Conservation (phyloP, 176 grass and related monocot genomes). For the Secale cereale region DNA sequence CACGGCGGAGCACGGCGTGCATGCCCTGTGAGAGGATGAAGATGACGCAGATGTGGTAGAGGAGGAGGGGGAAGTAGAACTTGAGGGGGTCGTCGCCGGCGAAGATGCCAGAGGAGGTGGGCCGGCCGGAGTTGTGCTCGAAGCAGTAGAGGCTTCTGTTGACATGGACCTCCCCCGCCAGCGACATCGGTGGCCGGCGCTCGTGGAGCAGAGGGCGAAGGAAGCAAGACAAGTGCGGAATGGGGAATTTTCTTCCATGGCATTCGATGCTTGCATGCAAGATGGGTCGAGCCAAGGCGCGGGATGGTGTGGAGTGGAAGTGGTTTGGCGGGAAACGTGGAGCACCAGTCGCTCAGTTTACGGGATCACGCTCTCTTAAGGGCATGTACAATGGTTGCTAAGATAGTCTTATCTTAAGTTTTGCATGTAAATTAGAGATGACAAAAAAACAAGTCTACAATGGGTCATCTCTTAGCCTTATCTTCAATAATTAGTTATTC, state of each 20-base stretch:
- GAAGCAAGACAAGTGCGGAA: neutral
- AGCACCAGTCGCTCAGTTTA: conserved; percentile 8
- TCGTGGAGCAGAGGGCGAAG: neutral
- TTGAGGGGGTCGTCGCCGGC: conserved; percentile 78
- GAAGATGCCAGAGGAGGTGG: conserved; percentile 67
- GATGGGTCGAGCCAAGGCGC: neutral
- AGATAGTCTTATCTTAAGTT: too few relatives aligned
- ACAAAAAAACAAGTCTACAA: too few relatives aligned
- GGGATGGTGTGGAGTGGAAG: neutral
- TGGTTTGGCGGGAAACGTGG: conserved; percentile 35
- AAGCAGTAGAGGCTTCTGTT: conserved; percentile 47
- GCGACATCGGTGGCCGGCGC: conserved; percentile 24
- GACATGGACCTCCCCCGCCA: neutral
- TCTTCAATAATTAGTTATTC: too few relatives aligned
- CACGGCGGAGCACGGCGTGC: conserved; percentile 33
- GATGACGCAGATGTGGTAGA: conserved; percentile 53
- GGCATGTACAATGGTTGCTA: too few relatives aligned
- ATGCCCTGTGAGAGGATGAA: conserved; percentile 43
- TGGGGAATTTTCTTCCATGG: conserved; percentile 20
- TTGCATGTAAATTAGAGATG: too few relatives aligned
- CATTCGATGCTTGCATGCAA: neutral
- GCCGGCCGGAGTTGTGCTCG: conserved; percentile 18
- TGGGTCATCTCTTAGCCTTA: too few relatives aligned
- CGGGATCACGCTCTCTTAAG: neutral
- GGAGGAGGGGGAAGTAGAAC: conserved; percentile 71